Evolutionary conservation across 257 asterid species (phyloP).

Genomic region (Plantago major): DNA sequence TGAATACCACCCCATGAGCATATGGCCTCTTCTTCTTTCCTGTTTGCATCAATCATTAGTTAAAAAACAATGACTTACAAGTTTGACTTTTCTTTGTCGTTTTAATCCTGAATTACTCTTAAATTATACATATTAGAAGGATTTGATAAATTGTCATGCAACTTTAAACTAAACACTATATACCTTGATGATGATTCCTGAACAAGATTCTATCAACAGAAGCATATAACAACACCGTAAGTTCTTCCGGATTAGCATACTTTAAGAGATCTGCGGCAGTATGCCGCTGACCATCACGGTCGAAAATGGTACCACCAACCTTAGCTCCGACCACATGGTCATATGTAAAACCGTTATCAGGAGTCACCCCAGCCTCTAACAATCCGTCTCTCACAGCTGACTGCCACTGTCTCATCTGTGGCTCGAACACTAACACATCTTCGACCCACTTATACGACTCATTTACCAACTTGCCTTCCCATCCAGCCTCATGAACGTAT

Average conservation of each 20-base stretch:
- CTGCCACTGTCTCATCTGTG: constrained; percentile 62
- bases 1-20: constrained; percentile 69
- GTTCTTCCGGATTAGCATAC: constrained; percentile 54
- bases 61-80: no score
- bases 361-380: constrained; percentile 50
- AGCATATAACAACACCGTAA: constrained; percentile 56
- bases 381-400: constrained; percentile 62
- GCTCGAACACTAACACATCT: constrained; percentile 51
- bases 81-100: no score
- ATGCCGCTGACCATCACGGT: constrained; percentile 50
- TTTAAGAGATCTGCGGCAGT: constrained; percentile 76
- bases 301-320: constrained; percentile 70
- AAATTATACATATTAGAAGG: no score
- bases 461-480: constrained; percentile 52
- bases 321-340: constrained; percentile 68
- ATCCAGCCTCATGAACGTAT: constrained; percentile 39
- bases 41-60: background rate
- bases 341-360: constrained; percentile 66
- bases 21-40: constrained; percentile 37
- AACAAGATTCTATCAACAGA: constrained; percentile 55
- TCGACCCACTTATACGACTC: constrained; percentile 75
- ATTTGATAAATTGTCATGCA: no score
- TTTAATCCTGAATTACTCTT: no score
- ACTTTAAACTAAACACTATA: no score
- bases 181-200: background rate